phyloP scores from a whole-genome alignment of 2,329 filamentous ascomycete genomes.

The Bisporella sp. region DNA sequence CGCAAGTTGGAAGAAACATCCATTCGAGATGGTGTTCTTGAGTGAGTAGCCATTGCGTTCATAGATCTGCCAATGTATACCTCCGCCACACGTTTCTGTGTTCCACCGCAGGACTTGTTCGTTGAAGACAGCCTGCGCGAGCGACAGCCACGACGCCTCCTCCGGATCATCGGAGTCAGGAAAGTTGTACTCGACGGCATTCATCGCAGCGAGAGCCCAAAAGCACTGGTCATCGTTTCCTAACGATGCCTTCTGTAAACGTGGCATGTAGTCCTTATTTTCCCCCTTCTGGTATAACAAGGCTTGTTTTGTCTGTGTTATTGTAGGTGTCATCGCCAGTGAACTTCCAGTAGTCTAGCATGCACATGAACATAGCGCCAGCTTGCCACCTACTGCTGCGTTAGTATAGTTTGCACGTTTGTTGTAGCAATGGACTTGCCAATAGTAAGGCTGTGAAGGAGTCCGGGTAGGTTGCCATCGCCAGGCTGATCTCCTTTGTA shows the following conservation, averaged over 20 bases:
- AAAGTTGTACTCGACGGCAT: slow-evolving; percentile 61
- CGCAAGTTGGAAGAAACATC: slow-evolving; percentile 52
- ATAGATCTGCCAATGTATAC: slow-evolving; percentile 78
- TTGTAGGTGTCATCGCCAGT: slow-evolving; percentile 62
- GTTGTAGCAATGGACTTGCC: neutral
- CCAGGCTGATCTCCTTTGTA: slow-evolving; percentile 36
- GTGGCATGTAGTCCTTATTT: slow-evolving; percentile 68
- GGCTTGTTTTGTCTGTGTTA: slow-evolving; percentile 47
- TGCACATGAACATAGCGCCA: slow-evolving; percentile 51
- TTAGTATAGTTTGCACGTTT: slow-evolving; percentile 2
- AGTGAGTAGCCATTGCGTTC: slow-evolving; percentile 78
- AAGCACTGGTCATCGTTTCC: slow-evolving; percentile 60
- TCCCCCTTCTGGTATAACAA: slow-evolving; percentile 67
- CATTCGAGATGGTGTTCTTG: slow-evolving; percentile 59
- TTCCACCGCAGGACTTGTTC: slow-evolving; percentile 71
- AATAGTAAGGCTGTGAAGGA: slow-evolving; percentile 31
- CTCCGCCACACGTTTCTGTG: slow-evolving; percentile 56
- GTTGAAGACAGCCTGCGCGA: slow-evolving; percentile 76
- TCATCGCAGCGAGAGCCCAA: slow-evolving; percentile 64
- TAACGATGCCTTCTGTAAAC: slow-evolving; percentile 49
- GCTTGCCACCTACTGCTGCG: slow-evolving; percentile 24
- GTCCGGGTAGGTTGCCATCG: slow-evolving; percentile 39
- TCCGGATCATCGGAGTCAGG: slow-evolving; percentile 39
- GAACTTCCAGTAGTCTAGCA: slow-evolving; percentile 78
- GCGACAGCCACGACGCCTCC: slow-evolving; percentile 57